A percentile compares a stretch with the other conserved stretches of the same genome.
Evolutionary conservation across 441 rosid genomes (phyloP).

Genomic region (Croton laevigatus): DNA sequence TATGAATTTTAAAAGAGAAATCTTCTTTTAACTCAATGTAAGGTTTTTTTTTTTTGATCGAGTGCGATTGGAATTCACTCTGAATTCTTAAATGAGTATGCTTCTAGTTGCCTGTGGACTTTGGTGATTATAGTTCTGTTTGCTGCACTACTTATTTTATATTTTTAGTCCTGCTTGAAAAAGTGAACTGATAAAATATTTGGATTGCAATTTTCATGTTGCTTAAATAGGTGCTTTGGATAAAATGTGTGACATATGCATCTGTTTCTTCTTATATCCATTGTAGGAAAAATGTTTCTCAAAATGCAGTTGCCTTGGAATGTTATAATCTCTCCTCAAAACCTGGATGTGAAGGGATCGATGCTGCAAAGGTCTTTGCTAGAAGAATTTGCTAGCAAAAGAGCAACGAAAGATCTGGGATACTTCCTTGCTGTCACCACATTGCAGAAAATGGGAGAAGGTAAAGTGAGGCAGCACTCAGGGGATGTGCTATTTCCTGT

Average conservation of each 20-base stretch:
- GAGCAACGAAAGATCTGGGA: conserved; percentile 71
- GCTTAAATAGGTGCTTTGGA: too few relatives aligned
- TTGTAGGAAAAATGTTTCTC: conserved; percentile 51
- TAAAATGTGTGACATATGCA: neutral
- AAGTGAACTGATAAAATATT: neutral
- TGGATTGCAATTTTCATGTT: neutral
- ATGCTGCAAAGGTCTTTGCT: conserved; percentile 64
- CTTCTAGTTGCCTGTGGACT: neutral
- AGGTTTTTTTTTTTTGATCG: neutral
- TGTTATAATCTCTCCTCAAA: conserved; percentile 62
- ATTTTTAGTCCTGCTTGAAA: neutral
- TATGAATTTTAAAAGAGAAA: neutral
- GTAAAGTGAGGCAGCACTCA: conserved; percentile 56
- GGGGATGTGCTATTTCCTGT: conserved; percentile 90
- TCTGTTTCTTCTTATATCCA: conserved; percentile 19
- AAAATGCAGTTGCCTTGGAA: conserved; percentile 76
- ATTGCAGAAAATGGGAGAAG: conserved; percentile 62
- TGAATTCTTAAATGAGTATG: neutral
- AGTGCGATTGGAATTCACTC: neutral
- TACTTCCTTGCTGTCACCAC: conserved; percentile 61
- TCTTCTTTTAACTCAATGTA: neutral
- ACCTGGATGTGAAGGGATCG: conserved; percentile 56
- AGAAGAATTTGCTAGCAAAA: conserved; percentile 61
- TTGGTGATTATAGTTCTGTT: neutral
- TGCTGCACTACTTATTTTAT: neutral